Evolutionary conservation across 805 yeast species (phyloP), one percentile per base, ranked within the genome.

Genomic region (Pichia sporocuriosa): DNA sequence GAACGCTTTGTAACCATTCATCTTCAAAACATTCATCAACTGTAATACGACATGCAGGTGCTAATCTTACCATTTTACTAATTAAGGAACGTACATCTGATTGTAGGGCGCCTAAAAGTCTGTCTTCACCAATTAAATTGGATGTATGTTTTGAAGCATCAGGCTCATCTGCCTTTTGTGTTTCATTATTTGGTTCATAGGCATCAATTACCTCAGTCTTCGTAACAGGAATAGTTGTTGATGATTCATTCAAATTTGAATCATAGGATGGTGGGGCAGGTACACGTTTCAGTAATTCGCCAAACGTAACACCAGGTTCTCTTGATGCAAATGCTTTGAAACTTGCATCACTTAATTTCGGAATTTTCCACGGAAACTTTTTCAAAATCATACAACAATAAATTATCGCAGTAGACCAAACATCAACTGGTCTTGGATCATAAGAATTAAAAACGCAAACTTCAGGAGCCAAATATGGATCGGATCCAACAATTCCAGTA

Each of bases 311-410:
- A 43, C 84, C 84, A 26, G 80, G 74, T 51, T 76, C 81, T 24
- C 88, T 76, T 22, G 84, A 76, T 34, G 90, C 82, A 59, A 85
- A 89, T 51, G 85, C 60, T 62, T 84, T 85, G 66, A 88, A 89
- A 47, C 93, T 81, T 51, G 79, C 76, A 61, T 88, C 96, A 38
- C 81, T 69, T 39, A 79, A 62, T 55, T 85, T 82, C 8, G 97
- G 96, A 7, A 86, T 85, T 58, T 86, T 87, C 96, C 96, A 88
- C 8, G 96, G 96, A 65, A 88, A 88, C 65, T 87, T 84, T 57
- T 86, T 82, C 59, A 88, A 69, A 45, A 85, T 76, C 96, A 88
- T 87, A 67, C 96, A 88, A 51, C 95, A 85, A 62, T 84, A 84
- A 37, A 88, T 84, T 45, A 88, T 86, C 8, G 95, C 96, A 26